phyloP scores from a whole-genome alignment of 73 alveolate genomes.

The Paraurostyla sp. region DNA sequence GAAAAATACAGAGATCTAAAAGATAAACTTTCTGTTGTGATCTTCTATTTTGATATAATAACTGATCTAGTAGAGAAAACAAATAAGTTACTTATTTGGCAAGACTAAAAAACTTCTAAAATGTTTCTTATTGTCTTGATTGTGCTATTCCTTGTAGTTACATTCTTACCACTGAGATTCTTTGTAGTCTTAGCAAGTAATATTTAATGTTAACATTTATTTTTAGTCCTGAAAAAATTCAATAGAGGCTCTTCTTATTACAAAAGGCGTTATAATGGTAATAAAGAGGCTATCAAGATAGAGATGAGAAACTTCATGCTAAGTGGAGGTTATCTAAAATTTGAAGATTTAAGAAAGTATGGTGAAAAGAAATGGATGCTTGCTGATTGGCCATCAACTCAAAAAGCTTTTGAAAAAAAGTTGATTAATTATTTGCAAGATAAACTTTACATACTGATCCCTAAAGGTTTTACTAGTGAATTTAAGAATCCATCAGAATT shows the following conservation, averaged over 20 bases:
- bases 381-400: slow-evolving; percentile 34
- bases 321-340: slow-evolving; percentile 14
- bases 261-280: slow-evolving; percentile 42
- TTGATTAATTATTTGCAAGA: slow-evolving; percentile 9
- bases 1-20: slow-evolving; percentile 27
- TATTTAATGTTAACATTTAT: not conserved
- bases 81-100: slow-evolving; percentile 26
- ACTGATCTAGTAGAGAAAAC: slow-evolving; percentile 43
- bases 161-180: slow-evolving; percentile 46
- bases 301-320: slow-evolving; percentile 48
- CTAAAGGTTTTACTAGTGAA: slow-evolving; percentile 18
- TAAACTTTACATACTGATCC: slow-evolving; percentile 21
- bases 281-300: slow-evolving; percentile 37
- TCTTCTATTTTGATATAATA: slow-evolving; percentile 22
- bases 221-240: slow-evolving; percentile 36
- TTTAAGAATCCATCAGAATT: slow-evolving; percentile 48
- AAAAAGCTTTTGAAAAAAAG: slow-evolving; percentile 42
- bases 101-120: slow-evolving; percentile 26
- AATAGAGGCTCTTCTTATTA: slow-evolving; percentile 35
- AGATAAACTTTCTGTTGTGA: not conserved
- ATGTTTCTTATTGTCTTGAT: not conserved
- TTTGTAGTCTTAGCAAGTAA: slow-evolving; percentile 40
- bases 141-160: slow-evolving; percentile 16
- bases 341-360: slow-evolving; percentile 23
- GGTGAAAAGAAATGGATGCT: slow-evolving; percentile 11